Evolutionary conservation across 108 stramenopile genomes (phyloP).

Genomic region (Bacterosira constricta): DNA sequence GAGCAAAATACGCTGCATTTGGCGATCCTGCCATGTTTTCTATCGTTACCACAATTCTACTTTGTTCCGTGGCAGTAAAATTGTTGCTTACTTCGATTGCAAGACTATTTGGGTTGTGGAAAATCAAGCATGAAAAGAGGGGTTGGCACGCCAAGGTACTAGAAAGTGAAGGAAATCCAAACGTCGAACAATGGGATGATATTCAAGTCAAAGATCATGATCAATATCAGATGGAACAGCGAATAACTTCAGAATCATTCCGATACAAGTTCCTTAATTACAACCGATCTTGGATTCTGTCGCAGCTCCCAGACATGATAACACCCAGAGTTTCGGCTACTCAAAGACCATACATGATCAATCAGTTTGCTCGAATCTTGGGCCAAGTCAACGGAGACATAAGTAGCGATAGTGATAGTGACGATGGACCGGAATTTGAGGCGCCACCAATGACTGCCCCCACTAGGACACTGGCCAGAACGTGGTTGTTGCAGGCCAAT

Average conservation of each 20-base stretch:
- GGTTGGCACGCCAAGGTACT: slow-evolving; percentile 56
- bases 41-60: slow-evolving; percentile 45
- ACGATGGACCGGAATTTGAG: slow-evolving; percentile 65
- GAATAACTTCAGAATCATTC: slow-evolving; percentile 77
- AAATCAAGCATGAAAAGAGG: slow-evolving; percentile 69
- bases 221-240: slow-evolving; percentile 75
- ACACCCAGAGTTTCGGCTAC: slow-evolving; percentile 78
- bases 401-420: slow-evolving; percentile 68
- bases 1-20: slow-evolving; percentile 74
- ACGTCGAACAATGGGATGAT: slow-evolving; percentile 53
- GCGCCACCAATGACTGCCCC: slow-evolving; percentile 57
- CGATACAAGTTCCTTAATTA: slow-evolving; percentile 88
- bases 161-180: slow-evolving; percentile 21
- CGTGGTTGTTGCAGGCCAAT: slow-evolving; percentile 64
- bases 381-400: slow-evolving; percentile 65
- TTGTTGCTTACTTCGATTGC: slow-evolving; percentile 54
- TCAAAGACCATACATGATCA: slow-evolving; percentile 77
- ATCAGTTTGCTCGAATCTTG: slow-evolving; percentile 75
- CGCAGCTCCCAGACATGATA: slow-evolving; percentile 75
- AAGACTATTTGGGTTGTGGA: slow-evolving; percentile 67
- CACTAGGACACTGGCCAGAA: slow-evolving; percentile 62
- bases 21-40: slow-evolving; percentile 71
- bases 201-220: slow-evolving; percentile 62
- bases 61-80: slow-evolving; percentile 35
- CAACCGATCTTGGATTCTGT: slow-evolving; percentile 80